Evolutionary conservation across 192 early-diverging fungal genomes (phyloP), one percentile per base, ranked within the genome.

Genomic region (Coemansia furcata): DNA sequence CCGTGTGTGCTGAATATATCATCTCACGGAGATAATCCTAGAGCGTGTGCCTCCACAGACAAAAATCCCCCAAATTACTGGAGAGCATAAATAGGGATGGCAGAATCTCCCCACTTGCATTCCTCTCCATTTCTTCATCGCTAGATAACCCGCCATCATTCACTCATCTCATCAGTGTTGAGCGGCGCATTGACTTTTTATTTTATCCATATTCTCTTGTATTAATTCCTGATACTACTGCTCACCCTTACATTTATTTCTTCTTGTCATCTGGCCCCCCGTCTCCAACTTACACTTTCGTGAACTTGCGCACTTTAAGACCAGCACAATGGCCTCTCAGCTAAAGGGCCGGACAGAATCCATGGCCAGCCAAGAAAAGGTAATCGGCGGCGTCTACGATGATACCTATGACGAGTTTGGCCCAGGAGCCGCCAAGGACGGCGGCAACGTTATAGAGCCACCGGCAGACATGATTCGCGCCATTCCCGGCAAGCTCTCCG

Each of bases 401-500:
- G 10, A 60, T 47, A 49, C 60, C 10, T 19, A 39, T 30, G 36
- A 63, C 33, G 62, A 70, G 33, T 63, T 57, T 57, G 46, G 36
- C 46, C 36, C 61, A 15, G 52, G 62, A n/a, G 35, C 11, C 40
- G 19, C 19, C 21, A 54, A 70, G 49, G 61, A 47, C 30, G 68
- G 54, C 15, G 15, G 54, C 54, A 57, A 69, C 6, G 44, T 57
- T 52, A 43, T 65, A 5, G 73, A 76, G 68, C 23, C 46, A 12
- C 75, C 75, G 14, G 68, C 75, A 1, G 75, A 77, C 40, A 59
- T 71, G 65, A 62, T 60, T n/a, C 61, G 62, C 21, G 63, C 37
- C 32, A 76, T 88, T 12, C 67, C 85, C 11, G 89, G 87, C 54
- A 36, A 26, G 6, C 38, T 91, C 8, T 86, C 89, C 12, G 36